These are phyloP conservation scores for Fusarium nelsonii DNA, from an alignment of 2,329 filamentous ascomycete species.

Conservation along the genomic window DNA sequence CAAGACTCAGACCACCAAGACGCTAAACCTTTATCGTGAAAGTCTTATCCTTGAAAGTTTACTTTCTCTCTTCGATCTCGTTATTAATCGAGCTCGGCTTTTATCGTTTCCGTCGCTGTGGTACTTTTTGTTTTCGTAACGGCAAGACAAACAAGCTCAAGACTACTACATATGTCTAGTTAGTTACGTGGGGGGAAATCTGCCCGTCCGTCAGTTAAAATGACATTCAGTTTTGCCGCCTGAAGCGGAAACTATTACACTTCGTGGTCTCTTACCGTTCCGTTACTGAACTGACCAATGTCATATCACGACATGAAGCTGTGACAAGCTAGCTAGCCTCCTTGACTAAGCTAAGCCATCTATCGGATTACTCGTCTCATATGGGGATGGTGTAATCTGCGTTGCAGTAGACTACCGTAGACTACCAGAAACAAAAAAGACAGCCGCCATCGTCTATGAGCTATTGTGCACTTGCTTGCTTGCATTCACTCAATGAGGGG, in stretches of 20 bases:
- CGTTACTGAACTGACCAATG: slow-evolving; percentile 14
- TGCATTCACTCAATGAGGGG: background rate
- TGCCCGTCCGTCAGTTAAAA: background rate
- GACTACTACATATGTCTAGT: background rate
- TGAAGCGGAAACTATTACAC: background rate
- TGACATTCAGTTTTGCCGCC: slow-evolving; percentile 1
- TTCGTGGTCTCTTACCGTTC: no score
- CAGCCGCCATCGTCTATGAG: slow-evolving; percentile 36
- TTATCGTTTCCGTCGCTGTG: background rate
- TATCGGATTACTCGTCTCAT: slow-evolving; percentile 23
- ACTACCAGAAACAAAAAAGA: slow-evolving; percentile 7
- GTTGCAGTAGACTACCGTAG: slow-evolving; percentile 12
- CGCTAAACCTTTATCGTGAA: slow-evolving; percentile 2
- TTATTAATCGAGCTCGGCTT: slow-evolving; percentile 17
- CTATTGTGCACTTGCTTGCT: slow-evolving; percentile 9
- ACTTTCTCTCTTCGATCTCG: slow-evolving; percentile 2
- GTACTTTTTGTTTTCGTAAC: background rate
- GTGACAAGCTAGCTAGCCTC: slow-evolving; percentile 19
- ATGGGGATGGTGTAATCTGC: slow-evolving; percentile 34
- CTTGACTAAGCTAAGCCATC: slow-evolving; percentile 29
- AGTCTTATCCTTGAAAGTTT: slow-evolving; percentile 22
- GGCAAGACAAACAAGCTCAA: slow-evolving; percentile 8
- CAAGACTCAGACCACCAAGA: background rate
- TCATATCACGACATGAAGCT: slow-evolving; percentile 33
- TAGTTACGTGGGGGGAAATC: slow-evolving; percentile 2